Base-by-base conservation (phyloP, 2,329 filamentous ascomycete species). In the Scedosporium apiospermum region DNA sequence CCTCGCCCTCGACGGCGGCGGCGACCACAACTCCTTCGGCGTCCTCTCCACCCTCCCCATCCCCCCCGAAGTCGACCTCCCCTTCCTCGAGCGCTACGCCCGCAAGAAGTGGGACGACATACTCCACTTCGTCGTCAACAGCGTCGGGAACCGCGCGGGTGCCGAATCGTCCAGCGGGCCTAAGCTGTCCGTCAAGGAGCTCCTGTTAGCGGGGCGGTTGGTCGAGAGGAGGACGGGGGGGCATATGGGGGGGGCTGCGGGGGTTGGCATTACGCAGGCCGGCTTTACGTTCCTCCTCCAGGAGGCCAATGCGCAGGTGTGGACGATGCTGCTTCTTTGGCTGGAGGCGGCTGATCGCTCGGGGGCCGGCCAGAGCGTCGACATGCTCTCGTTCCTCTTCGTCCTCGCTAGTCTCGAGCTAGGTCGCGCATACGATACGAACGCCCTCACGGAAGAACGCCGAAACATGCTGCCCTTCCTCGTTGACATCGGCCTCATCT, bases 271-370 rank as follows among this genome's bases (percentile, higher is more conserved):
- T 69, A 99, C 95, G 0, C 88, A 96, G 71, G 87, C 90, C 2
- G 95, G 95, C 6, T 99, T 99, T 72, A 93, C 91, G 0, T 99
- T 99, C 70, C 80, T 99, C 63, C 80, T 99, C 7, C 93, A 98
- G 70, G 93, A 97, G 71, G 88, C 93, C 64, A 98, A 97, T 73
- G 92, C 93, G 0, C 95, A 99, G 74, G 92, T 99, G 42, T 99
- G 95, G 95, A 95, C 92, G 27, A 80, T 99, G 57, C 81, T 99
- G 42, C 88, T 99, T 34, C 87, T 97, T 38, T 99, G 96, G 81
- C 86, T 99, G 60, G 90, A 96, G 67, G 89, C 91, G 65, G 89
- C 89, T 55, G 88, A 91, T 68, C 75, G 73, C 14, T 73, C 75
- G 59, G 72, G 73, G 55, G 79, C 90, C 16, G 83, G 84, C 38